Evolutionary conservation across 2,329 filamentous ascomycete species (phyloP).

Genomic region (Sporothrix euskadiensis): DNA sequence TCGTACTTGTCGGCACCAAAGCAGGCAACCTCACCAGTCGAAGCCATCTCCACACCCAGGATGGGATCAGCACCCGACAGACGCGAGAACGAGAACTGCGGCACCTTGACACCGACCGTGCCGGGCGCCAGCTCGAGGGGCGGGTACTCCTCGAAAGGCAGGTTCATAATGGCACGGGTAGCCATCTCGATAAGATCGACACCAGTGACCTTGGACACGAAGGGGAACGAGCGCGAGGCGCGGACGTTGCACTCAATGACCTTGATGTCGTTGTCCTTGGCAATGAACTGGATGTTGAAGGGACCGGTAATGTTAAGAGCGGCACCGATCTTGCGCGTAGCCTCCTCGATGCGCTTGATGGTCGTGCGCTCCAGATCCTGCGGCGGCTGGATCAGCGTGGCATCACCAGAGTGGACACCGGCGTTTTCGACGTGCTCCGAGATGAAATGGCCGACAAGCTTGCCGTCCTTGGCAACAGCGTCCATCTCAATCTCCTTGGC

Average conservation of each 20-base stretch:
- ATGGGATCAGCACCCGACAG: conserved; percentile 95
- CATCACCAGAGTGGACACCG: conserved; percentile 96
- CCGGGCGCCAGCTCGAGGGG: conserved; percentile 71
- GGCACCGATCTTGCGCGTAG: conserved; percentile 89
- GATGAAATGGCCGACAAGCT: conserved; percentile 91
- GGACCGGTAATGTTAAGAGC: conserved; percentile 95
- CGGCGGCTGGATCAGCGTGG: conserved; percentile 89
- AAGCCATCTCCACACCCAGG: conserved; percentile 97
- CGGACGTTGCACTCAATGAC: conserved; percentile 99
- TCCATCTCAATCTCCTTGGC: conserved; percentile 99
- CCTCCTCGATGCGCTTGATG: conserved; percentile 87
- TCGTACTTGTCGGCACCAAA: conserved; percentile 97
- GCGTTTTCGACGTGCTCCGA: conserved; percentile 99
- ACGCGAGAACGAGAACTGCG: conserved; percentile 98
- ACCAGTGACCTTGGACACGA: conserved; percentile 98
- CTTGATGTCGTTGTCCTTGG: conserved; percentile 99
- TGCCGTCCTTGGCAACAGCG: conserved; percentile 86
- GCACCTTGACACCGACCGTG: conserved; percentile 95
- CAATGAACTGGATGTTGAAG: conserved; percentile 99
- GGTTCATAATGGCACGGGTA: conserved; percentile 90
- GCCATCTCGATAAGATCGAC: conserved; percentile 98
- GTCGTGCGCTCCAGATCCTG: conserved; percentile 91
- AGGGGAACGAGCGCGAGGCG: conserved; percentile 94
- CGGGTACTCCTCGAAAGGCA: conserved; percentile 81
- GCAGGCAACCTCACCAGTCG: conserved; percentile 95